Percentiles rank a stretch among this genome's conserved stretches.
These are phyloP conservation scores for Epichloe coenophiala DNA, from an alignment of 2,329 filamentous ascomycete genomes.

Conservation along the genomic window DNA sequence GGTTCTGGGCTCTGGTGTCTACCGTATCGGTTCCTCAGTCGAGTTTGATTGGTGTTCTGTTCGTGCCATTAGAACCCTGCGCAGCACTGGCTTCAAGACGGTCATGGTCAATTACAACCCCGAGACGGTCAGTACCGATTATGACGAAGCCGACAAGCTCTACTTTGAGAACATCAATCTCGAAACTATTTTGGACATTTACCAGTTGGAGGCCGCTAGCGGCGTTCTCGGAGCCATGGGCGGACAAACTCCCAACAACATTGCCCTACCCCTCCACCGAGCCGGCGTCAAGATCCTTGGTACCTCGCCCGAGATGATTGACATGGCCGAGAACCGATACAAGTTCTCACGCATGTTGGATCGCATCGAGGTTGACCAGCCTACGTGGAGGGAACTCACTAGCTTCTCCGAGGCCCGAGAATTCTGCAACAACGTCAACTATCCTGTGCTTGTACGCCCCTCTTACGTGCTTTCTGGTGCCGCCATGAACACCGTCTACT, in stretches of 20 bases:
- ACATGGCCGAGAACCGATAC: constrained; percentile 92
- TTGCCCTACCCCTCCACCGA: constrained; percentile 77
- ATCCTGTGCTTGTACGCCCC: constrained; percentile 87
- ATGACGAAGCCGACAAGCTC: constrained; percentile 83
- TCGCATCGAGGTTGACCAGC: constrained; percentile 87
- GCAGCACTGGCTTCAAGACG: constrained; percentile 76
- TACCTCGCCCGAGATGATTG: constrained; percentile 98
- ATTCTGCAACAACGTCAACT: constrained; percentile 81
- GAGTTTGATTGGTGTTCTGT: constrained; percentile 99
- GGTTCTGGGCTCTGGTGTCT: constrained; percentile 92
- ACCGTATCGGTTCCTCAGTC: constrained; percentile 92
- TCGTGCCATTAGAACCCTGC: constrained; percentile 78
- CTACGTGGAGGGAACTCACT: constrained; percentile 94
- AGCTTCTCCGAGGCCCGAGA: constrained; percentile 79
- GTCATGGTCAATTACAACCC: constrained; percentile 95
- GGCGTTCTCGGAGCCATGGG: constrained; percentile 93
- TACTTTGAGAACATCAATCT: constrained; percentile 95
- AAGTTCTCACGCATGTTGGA: constrained; percentile 99
- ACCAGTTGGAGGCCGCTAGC: constrained; percentile 68
- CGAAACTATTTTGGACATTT: constrained; percentile 86
- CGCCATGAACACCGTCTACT: constrained; percentile 99
- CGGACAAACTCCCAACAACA: constrained; percentile 96
- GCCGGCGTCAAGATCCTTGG: constrained; percentile 86
- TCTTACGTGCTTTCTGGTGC: constrained; percentile 96
- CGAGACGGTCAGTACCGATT: constrained; percentile 81